Evolutionary conservation across 1,139 yeast species (phyloP).

Genomic region (Scheffersomyces quercinus): DNA sequence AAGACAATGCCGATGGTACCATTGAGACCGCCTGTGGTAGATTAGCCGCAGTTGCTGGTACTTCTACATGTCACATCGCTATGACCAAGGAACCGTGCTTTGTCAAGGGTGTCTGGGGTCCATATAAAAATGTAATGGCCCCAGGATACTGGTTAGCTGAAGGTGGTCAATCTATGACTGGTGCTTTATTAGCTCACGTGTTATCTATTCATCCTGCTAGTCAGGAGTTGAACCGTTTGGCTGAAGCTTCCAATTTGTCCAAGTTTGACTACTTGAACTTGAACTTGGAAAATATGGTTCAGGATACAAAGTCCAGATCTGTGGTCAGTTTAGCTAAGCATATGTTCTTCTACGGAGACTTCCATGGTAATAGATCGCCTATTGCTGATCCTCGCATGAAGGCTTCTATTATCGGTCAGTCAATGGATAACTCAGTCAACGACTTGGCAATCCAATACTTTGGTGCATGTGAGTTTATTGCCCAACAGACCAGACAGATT

Average conservation of each 20-base stretch:
- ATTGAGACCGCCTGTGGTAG: slow-evolving; percentile 74
- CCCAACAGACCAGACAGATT: slow-evolving; percentile 95
- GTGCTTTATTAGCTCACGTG: slow-evolving; percentile 91
- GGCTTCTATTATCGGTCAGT: slow-evolving; percentile 90
- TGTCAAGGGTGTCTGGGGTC: slow-evolving; percentile 99
- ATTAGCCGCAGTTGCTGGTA: slow-evolving; percentile 97
- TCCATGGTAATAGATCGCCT: slow-evolving; percentile 95
- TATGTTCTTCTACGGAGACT: slow-evolving; percentile 90
- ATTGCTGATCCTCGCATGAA: slow-evolving; percentile 93
- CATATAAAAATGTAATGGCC: slow-evolving; percentile 88
- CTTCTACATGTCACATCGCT: slow-evolving; percentile 94
- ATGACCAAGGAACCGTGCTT: slow-evolving; percentile 83
- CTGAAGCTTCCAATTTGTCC: slow-evolving; percentile 67
- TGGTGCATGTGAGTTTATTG: slow-evolving; percentile 96
- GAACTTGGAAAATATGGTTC: slow-evolving; percentile 66
- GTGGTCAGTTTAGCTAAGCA: slow-evolving; percentile 82
- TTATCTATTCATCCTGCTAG: slow-evolving; percentile 87
- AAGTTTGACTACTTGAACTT: slow-evolving; percentile 82
- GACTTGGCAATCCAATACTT: slow-evolving; percentile 83
- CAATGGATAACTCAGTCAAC: slow-evolving; percentile 85
- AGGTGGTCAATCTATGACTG: slow-evolving; percentile 98
- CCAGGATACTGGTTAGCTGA: slow-evolving; percentile 95
- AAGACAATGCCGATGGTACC: slow-evolving; percentile 34
- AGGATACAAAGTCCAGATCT: slow-evolving; percentile 57
- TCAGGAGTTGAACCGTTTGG: slow-evolving; percentile 60